Base-by-base conservation (phyloP, 352 stramenopile genomes). In the Phytopythium boreale region DNA sequence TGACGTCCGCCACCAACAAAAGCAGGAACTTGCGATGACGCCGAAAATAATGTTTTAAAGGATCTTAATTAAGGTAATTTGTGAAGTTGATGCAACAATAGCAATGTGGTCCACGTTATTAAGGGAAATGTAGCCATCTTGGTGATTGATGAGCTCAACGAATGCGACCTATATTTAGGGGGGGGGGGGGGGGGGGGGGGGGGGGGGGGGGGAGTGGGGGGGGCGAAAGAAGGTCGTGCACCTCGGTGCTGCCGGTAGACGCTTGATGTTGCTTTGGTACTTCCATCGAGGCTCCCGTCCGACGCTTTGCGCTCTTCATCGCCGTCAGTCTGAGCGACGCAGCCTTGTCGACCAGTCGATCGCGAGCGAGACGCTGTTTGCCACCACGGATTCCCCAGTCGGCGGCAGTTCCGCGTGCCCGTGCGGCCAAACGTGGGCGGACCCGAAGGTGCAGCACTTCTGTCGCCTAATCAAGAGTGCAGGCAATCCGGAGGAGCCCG, bases 391-490 rank as follows among this genome's bases (percentile, higher is more conserved):
- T 15, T 43, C 61, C 1, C 26, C 41, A 9, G 12, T 2, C 6
- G 29, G 24, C 9, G 15, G n/a, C n/a, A n/a, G 61, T 4, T 34
- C 59, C 46, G n/a, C 61, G 62, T 92, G 82, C 50, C 71, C 71
- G 62, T 93, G 85, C 61, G 85, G 82, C 20, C 85, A 93, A 44
- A 75, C 82, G 65, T 93, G 82, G 84, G 73, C 71, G 15, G 82
- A 88, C 59, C 47, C 71, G 2, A 64, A 70, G 15, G 84, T 93
- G 17, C 72, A 64, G 46, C 84, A 93, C 65, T 89, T 92, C 26
- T 92, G 84, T 62, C 63, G 80, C 47, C 80, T 88, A 12, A 82
- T 92, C 52, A 72, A 75, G 51, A 24, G 15, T 26, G 4, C 27
- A 14, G 15, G 22, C 24, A 1, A 24, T 26, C 29, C 4, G 0